Evolutionary conservation across 306 rosid genomes (phyloP), one percentile per base, ranked within the genome.

Genomic region (Pterocarpus santalinus): DNA sequence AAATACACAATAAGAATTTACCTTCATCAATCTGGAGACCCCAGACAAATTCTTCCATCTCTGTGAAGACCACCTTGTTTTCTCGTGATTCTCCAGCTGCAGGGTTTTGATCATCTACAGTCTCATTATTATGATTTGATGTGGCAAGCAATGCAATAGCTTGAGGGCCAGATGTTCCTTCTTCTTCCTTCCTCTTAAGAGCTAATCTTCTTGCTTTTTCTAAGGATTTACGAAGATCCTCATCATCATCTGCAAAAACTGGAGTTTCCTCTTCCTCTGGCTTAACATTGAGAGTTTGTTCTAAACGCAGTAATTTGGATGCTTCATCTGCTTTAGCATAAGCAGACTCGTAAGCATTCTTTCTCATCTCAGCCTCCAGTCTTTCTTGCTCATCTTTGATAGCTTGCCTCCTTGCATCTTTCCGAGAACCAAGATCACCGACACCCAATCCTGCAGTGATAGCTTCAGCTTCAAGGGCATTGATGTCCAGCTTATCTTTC

Each of bases 1-100:
- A 51, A 77, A 69, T 35, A 43, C 33, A 62, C 44, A 89, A 49
- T 5, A 34, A 57, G 44, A 81, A 63, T 9, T 43, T 85, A 93
- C 99, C 98, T 91, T 95, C 96, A 73, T 89, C 99, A 81, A 93
- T 90, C 86, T 91, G 98, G 78, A 93, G 93, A 85, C 99, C 92
- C 96, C 92, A 91, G 69, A 95, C 96, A 89, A 91, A 95, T 82
- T 95, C 99, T 88, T 95, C 97, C 99, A 95, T 93, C 89, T 95
- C 97, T 46, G 99, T 90, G 76, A 95, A 90, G 72, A 91, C 98
- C 66, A 95, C 93, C 88, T 90, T 91, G 80, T 90, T 93, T 80
- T 91, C 97, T 61, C 88, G 90, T 16, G 87, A 83, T 78, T 95
- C 96, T 75, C 86, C 98, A 51, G 88, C 65, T 15, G 82, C 44